phyloP scores from a whole-genome alignment of 2,329 filamentous ascomycete genomes.

The Dothistroma pini region DNA sequence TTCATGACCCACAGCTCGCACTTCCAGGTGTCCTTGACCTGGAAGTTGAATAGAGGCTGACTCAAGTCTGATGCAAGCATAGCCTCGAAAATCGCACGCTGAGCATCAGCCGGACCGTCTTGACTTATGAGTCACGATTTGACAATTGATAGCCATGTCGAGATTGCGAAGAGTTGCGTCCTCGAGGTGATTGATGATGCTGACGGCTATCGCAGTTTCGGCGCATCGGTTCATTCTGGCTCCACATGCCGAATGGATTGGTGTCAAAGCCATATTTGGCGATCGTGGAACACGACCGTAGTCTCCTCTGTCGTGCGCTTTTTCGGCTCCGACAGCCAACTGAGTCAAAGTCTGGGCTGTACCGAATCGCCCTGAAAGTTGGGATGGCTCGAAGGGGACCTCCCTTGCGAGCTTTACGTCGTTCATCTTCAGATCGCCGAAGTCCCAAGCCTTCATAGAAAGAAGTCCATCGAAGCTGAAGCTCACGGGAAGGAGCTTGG shows the following conservation, averaged over 20 bases:
- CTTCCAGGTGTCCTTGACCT: background rate
- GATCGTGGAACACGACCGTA: background rate
- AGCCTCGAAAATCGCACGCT: background rate
- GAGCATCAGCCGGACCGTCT: background rate
- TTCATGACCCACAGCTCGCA: background rate
- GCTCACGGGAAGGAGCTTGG: background rate
- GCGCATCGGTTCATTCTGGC: background rate
- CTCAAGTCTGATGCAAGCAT: background rate
- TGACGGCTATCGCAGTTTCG: background rate
- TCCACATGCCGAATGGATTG: background rate
- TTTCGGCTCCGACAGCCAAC: background rate
- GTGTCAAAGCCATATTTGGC: background rate
- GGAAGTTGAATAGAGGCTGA: background rate
- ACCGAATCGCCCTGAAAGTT: background rate
- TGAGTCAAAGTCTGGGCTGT: background rate
- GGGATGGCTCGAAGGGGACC: background rate
- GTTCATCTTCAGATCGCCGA: background rate
- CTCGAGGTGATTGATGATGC: background rate
- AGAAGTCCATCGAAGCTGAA: background rate
- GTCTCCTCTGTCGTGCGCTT: background rate
- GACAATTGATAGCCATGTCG: background rate
- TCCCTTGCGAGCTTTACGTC: background rate
- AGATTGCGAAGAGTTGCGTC: background rate
- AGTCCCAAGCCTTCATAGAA: background rate
- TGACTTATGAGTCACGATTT: background rate